A percentile compares a stretch with the other conserved stretches of the same genome.
These are phyloP conservation scores for Solanum chaucha DNA, from an alignment of 257 asterid species.

Conservation along the genomic window DNA sequence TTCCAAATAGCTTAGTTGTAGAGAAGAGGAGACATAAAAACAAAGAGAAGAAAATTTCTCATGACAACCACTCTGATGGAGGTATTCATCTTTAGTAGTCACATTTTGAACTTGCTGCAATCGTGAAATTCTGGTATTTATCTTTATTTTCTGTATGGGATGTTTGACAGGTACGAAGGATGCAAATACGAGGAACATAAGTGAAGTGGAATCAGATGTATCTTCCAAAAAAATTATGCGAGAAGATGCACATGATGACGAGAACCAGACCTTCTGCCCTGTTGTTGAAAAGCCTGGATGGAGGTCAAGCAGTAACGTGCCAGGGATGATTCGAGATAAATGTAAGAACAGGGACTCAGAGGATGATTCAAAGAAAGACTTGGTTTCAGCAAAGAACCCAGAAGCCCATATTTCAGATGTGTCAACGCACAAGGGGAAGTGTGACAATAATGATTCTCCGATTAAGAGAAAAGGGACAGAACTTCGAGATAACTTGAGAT, in stretches of 20 bases:
- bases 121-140: background rate
- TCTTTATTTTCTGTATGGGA: background rate
- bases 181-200: slow-evolving; percentile 41
- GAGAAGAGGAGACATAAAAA: slow-evolving; percentile 30
- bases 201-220: slow-evolving; percentile 43
- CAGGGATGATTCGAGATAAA: slow-evolving; percentile 26
- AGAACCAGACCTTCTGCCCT: slow-evolving; percentile 32
- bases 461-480: slow-evolving; percentile 58
- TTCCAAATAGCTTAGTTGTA: slow-evolving; percentile 19
- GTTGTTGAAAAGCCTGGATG: slow-evolving; percentile 39
- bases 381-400: slow-evolving; percentile 18
- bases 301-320: slow-evolving; percentile 30
- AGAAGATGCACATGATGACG: slow-evolving; percentile 42
- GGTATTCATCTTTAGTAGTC: slow-evolving; percentile 33
- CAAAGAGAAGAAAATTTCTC: slow-evolving; percentile 34
- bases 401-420: slow-evolving; percentile 34
- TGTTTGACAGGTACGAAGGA: slow-evolving; percentile 30
- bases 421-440: slow-evolving; percentile 24
- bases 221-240: slow-evolving; percentile 49
- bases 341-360: slow-evolving; percentile 3
- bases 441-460: slow-evolving; percentile 28
- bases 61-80: slow-evolving; percentile 36
- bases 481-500: slow-evolving; percentile 2
- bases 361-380: slow-evolving; percentile 36
- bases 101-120: slow-evolving; percentile 2